phyloP scores from a whole-genome alignment of 129 eudicot species.

The Escallonia rubra region DNA sequence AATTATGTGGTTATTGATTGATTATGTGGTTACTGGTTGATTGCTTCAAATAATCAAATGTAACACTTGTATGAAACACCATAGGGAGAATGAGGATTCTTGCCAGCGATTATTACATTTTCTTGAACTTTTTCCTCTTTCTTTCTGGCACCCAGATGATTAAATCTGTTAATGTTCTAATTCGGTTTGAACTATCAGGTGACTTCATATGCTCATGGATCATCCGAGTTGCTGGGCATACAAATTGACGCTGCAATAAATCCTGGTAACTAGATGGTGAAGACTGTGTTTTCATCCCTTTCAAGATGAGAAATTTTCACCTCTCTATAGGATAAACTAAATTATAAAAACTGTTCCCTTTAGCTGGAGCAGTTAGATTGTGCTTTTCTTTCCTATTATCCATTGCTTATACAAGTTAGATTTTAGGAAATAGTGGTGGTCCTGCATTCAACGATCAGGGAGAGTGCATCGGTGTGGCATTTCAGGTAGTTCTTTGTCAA shows the following conservation, averaged over 20 bases:
- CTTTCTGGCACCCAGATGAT: neutral
- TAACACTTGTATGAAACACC: neutral
- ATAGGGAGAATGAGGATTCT: neutral
- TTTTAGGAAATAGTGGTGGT: slow-evolving; percentile 97
- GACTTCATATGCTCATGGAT: slow-evolving; percentile 97
- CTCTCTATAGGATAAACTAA: neutral
- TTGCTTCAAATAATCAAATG: neutral
- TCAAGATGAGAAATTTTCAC: neutral
- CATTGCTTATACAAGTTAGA: slow-evolving; percentile 31
- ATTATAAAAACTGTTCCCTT: neutral
- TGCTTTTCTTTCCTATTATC: slow-evolving; percentile 17
- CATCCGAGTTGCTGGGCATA: slow-evolving; percentile 86
- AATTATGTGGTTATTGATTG: neutral
- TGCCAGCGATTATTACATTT: neutral
- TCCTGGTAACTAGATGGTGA: slow-evolving; percentile 57
- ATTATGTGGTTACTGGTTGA: neutral
- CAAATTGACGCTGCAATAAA: slow-evolving; percentile 98
- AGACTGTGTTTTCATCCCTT: slow-evolving; percentile 3
- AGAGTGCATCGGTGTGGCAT: slow-evolving; percentile 96
- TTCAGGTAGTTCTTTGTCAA: slow-evolving; percentile 64
- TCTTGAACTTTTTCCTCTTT: neutral
- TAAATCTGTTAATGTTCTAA: neutral
- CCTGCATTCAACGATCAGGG: slow-evolving; percentile 98
- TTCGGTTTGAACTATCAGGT: slow-evolving; percentile 42
- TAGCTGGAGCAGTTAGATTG: neutral